Evolutionary conservation across 2,329 filamentous ascomycete genomes (phyloP).

Genomic region (Fusarium sp.): DNA sequence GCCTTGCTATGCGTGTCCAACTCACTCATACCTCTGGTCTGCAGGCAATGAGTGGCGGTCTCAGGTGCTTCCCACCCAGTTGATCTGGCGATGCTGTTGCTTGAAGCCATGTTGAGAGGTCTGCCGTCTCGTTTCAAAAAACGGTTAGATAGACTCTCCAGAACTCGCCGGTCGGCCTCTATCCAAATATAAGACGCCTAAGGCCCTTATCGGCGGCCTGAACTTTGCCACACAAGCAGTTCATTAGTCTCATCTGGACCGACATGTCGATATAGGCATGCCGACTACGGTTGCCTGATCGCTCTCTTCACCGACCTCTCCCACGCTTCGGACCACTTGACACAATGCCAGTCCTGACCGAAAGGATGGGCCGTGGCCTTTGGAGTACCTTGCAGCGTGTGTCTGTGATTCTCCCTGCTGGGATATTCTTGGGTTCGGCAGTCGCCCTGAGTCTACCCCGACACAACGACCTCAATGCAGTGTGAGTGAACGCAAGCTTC

Average conservation of each 20-base stretch:
- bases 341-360: constrained; percentile 11
- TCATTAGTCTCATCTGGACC: not conserved
- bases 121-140: not conserved
- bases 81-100: not conserved
- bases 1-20: not conserved
- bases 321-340: not conserved
- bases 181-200: constrained; percentile 19
- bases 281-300: not conserved
- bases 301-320: not conserved
- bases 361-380: not conserved
- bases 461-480: constrained; percentile 17
- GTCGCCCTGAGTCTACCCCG: constrained; percentile 28
- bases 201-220: not conserved
- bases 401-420: constrained; percentile 21
- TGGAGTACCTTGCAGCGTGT: constrained; percentile 9
- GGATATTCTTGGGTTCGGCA: constrained; percentile 31
- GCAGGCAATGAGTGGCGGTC: not conserved
- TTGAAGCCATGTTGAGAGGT: not conserved
- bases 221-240: not conserved
- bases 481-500: constrained; percentile 25
- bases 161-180: not conserved
- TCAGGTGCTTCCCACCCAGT: constrained; percentile 5
- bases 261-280: not conserved
- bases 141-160: not conserved
- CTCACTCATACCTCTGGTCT: not conserved